phyloP scores from a whole-genome alignment of 768 basidiomycete genomes.

The Auricularia cornea region DNA sequence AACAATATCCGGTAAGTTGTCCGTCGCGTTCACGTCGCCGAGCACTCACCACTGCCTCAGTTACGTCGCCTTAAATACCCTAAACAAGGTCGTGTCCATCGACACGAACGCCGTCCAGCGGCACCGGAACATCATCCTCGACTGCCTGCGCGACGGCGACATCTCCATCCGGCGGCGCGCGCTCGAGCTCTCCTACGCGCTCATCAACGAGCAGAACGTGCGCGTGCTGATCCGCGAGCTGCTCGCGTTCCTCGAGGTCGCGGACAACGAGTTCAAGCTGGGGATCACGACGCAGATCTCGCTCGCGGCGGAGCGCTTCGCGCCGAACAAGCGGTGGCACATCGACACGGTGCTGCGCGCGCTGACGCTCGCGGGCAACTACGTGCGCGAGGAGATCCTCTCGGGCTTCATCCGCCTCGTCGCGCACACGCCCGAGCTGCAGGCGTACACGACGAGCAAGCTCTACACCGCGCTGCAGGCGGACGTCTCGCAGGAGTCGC shows the following conservation, averaged over 20 bases:
- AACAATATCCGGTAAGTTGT: slow-evolving; percentile 93
- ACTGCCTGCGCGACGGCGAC: slow-evolving; percentile 97
- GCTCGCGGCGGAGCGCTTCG: slow-evolving; percentile 90
- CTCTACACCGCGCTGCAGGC: slow-evolving; percentile 78
- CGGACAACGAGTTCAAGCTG: slow-evolving; percentile 97
- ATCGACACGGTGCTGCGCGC: slow-evolving; percentile 95
- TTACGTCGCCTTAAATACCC: slow-evolving; percentile 94
- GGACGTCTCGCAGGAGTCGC: slow-evolving; percentile 93
- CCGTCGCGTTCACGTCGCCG: not conserved
- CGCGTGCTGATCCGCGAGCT: slow-evolving; percentile 87
- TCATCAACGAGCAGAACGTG: slow-evolving; percentile 93
- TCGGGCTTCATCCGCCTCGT: slow-evolving; percentile 94
- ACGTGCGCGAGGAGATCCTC: slow-evolving; percentile 91
- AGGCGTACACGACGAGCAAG: slow-evolving; percentile 89
- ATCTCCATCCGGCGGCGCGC: slow-evolving; percentile 97
- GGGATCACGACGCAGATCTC: slow-evolving; percentile 97
- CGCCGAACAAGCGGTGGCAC: slow-evolving; percentile 98
- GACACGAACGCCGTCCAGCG: slow-evolving; percentile 98
- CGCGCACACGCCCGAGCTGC: slow-evolving; percentile 93
- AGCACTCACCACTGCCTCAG: slow-evolving; percentile 31
- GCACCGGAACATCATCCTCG: slow-evolving; percentile 96
- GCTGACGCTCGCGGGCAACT: slow-evolving; percentile 92
- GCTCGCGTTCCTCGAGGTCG: slow-evolving; percentile 92
- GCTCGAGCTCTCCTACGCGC: slow-evolving; percentile 91
- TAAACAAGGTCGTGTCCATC: slow-evolving; percentile 96